Conservation (phyloP, 805 yeast genomes). For the Zygoascus flipseniorum region DNA sequence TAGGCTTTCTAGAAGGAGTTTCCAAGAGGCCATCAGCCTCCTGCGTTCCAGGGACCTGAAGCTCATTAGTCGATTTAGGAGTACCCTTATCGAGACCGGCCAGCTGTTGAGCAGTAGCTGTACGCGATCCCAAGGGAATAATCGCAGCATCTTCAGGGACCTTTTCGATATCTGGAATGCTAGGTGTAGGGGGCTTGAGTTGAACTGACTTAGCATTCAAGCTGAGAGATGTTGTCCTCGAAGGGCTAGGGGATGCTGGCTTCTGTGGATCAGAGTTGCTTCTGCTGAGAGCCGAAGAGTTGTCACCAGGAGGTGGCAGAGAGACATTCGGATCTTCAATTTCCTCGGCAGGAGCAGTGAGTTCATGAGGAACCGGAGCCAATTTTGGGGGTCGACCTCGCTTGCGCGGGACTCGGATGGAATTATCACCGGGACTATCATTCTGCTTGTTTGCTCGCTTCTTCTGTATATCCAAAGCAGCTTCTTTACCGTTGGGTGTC, state of each 20-base stretch:
- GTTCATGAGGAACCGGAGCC: background rate
- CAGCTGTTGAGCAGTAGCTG: background rate
- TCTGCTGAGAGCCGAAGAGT: background rate
- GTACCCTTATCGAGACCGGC: background rate
- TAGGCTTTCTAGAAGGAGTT: background rate
- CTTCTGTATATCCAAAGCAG: background rate
- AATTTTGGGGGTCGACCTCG: background rate
- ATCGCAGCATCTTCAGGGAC: background rate
- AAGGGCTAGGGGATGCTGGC: slow-evolving; percentile 3
- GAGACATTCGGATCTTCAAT: background rate
- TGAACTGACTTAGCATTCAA: background rate
- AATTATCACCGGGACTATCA: background rate
- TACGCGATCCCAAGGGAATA: too few relatives aligned
- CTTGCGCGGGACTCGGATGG: background rate
- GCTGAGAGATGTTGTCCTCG: slow-evolving; percentile 1
- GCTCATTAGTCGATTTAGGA: background rate
- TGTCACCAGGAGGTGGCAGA: background rate
- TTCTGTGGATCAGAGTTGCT: slow-evolving; percentile 2
- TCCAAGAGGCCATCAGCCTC: background rate
- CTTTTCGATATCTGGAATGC: background rate
- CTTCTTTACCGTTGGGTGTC: background rate
- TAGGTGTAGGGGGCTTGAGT: slow-evolving; percentile 1
- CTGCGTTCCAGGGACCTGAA: background rate
- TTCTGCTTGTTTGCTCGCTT: background rate
- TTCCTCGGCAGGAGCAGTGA: background rate